These are phyloP conservation scores for Croton setiger DNA, from an alignment of 441 rosid species.

Conservation along the genomic window DNA sequence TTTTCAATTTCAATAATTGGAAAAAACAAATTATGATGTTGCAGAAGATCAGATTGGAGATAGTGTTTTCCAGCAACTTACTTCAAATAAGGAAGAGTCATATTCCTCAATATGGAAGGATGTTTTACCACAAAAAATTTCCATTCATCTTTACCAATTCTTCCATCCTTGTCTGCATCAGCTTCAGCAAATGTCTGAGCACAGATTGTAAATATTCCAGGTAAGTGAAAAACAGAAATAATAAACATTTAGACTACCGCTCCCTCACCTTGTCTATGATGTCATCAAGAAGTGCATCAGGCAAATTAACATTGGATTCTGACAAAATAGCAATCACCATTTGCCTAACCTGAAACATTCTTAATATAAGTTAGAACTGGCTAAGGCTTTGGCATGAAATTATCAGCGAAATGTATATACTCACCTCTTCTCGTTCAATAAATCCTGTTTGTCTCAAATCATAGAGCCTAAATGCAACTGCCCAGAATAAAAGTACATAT, in stretches of 20 bases:
- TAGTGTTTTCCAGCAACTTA: constrained; percentile 23
- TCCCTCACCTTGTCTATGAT: constrained; percentile 56
- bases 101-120: constrained; percentile 66
- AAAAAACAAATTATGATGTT: not conserved
- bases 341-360: constrained; percentile 56
- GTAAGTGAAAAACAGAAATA: not conserved
- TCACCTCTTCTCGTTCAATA: constrained; percentile 81
- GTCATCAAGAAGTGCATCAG: constrained; percentile 52
- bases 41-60: not conserved
- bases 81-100: constrained; percentile 84
- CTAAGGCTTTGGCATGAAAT: constrained; percentile 4
- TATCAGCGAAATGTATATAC: constrained; percentile 16
- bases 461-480: constrained; percentile 86
- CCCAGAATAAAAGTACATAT: constrained; percentile 17
- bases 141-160: constrained; percentile 69
- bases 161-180: constrained; percentile 67
- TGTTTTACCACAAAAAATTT: constrained; percentile 47
- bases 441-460: constrained; percentile 82
- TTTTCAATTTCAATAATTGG: not conserved
- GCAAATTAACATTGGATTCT: constrained; percentile 51
- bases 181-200: constrained; percentile 81
- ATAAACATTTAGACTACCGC: constrained; percentile 8
- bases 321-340: constrained; percentile 63
- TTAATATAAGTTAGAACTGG: not conserved
- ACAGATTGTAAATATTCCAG: constrained; percentile 1